Evolutionary conservation across 768 basidiomycete genomes (phyloP), one percentile per base, ranked within the genome.

Genomic region (Amylocystis lapponica): DNA sequence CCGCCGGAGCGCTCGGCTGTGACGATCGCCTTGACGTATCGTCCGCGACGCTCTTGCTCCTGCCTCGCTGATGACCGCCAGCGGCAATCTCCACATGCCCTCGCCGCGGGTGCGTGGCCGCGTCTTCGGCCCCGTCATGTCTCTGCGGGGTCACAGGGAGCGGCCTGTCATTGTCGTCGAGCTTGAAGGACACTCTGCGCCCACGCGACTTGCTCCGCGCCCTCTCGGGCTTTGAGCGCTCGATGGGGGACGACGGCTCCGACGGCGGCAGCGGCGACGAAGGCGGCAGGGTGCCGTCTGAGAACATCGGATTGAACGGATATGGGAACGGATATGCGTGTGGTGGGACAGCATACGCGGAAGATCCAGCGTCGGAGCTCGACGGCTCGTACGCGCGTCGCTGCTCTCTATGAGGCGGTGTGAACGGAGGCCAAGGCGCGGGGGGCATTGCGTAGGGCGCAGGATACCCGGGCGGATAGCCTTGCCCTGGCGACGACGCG

Each of bases 101-200:
- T 29, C 27, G 3, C n/a, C n/a, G n/a, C n/a, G n/a, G n/a, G n/a
- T n/a, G n/a, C n/a, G n/a, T n/a, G n/a, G n/a, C 13, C 17, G 10
- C 25, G 4, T 6, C 14, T 27, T 16, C 33, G 21, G 23, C 23
- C 23, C 22, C 23, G 17, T 43, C 41, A 16, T 36, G 25, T 40
- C 33, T 17, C 23, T 35, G 23, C 16, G 48, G 51, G 8, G 48
- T 31, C 1, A 39, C 21, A 27, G 48, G 35, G 16, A 49, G 16
- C 3, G 50, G 54, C n/a, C 51, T 48, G 22, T 52, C 55, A 31
- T 50, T 33, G 14, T 19, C 59, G 23, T 61, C 61, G n/a, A 77
- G 50, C 45, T 60, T 65, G 55, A 83, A 83, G 10, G 79, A 79
- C 2, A 82, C 80, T 19, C 66, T 66, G 45, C 80, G 68, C 8